Evolutionary conservation across 495 filamentous ascomycete species (phyloP).

Genomic region (Neurospora tetraspora): DNA sequence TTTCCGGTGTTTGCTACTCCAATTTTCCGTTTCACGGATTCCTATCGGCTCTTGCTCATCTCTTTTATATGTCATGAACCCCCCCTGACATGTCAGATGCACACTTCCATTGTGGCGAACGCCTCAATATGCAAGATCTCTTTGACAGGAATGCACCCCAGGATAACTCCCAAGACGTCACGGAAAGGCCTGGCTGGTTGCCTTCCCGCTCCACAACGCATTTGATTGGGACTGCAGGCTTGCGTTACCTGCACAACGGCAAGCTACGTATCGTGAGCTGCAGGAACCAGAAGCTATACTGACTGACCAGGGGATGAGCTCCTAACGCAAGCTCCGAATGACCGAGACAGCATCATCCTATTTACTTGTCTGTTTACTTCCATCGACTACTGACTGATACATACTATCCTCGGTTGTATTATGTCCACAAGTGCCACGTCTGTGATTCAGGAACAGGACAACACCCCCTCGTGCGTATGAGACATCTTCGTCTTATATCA

Average conservation of each 20-base stretch:
- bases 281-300: neutral
- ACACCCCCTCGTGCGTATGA: neutral
- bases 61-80: neutral
- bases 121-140: neutral
- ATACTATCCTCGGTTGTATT: neutral
- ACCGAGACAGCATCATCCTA: neutral
- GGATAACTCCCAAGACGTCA: neutral
- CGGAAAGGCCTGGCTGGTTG: neutral
- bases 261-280: neutral
- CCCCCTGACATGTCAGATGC: neutral
- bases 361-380: neutral
- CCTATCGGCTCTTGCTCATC: neutral
- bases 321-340: neutral
- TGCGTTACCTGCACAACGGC: neutral
- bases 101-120: neutral
- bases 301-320: neutral
- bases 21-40: neutral
- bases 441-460: neutral
- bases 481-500: neutral
- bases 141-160: neutral
- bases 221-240: neutral
- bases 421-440: neutral
- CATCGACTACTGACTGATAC: neutral
- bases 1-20: neutral
- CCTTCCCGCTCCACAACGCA: neutral